Percentiles rank a stretch among this genome's conserved stretches.
These are phyloP conservation scores for Pilasporangium apinafurcum DNA, from an alignment of 352 stramenopile genomes.

Conservation along the genomic window DNA sequence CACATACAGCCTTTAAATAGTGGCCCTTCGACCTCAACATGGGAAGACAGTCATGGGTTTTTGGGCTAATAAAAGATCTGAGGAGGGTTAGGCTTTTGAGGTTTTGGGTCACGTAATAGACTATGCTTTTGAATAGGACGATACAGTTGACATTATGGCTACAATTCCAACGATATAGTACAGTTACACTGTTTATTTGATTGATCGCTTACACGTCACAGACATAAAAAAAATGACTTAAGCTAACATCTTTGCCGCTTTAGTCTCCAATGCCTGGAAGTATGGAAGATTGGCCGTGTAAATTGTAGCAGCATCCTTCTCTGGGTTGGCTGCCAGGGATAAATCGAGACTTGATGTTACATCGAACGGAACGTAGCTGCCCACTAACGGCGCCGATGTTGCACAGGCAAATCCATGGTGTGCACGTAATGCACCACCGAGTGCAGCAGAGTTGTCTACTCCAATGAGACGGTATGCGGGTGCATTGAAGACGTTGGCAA, in stretches of 20 bases:
- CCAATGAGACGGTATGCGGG: conserved; percentile 37
- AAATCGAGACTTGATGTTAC: conserved; percentile 27
- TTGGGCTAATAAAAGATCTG: too few relatives aligned
- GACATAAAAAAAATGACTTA: not conserved
- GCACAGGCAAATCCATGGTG: conserved; percentile 28
- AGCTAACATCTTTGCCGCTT: conserved; percentile 18
- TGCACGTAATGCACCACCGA: conserved; percentile 44
- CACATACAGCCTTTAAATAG: conserved; percentile 4
- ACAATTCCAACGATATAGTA: too few relatives aligned
- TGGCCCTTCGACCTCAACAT: not conserved
- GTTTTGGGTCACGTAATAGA: too few relatives aligned
- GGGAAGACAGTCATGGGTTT: too few relatives aligned
- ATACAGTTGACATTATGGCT: too few relatives aligned
- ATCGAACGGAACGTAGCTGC: conserved; percentile 27
- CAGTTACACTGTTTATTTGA: too few relatives aligned
- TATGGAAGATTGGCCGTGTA: conserved; percentile 28
- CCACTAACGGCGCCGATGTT: not conserved
- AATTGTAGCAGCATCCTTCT: conserved; percentile 9
- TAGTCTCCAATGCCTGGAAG: conserved; percentile 32
- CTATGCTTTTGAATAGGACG: too few relatives aligned
- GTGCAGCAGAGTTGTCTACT: conserved; percentile 39
- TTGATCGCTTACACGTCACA: too few relatives aligned
- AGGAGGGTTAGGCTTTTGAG: too few relatives aligned
- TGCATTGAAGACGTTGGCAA: conserved; percentile 54
- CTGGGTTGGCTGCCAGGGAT: conserved; percentile 24